A percentile compares a stretch with the other conserved stretches of the same genome.
phyloP scores from a whole-genome alignment of 2,329 filamentous ascomycete species.

The Fusarium nisikadoi region DNA sequence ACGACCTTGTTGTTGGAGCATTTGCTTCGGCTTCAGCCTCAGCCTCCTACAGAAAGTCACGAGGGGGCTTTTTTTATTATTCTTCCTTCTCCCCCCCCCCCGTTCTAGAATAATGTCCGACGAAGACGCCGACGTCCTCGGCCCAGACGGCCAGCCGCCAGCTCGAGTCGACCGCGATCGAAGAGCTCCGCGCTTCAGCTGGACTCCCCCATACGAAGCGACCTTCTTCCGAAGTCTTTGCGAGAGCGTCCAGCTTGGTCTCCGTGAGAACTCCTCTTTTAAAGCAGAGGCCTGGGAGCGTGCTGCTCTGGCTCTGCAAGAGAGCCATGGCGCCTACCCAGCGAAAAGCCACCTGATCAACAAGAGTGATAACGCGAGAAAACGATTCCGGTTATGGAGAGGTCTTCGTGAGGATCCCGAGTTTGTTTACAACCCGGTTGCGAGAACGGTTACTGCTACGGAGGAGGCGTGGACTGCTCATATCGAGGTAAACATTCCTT shows the following conservation, averaged over 20 bases:
- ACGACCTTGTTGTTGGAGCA: conserved; percentile 24
- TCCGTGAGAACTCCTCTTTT: conserved; percentile 69
- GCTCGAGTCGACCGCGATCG: conserved; percentile 53
- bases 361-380: conserved; percentile 71
- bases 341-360: conserved; percentile 71
- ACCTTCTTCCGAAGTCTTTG: conserved; percentile 71
- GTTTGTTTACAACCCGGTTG: conserved; percentile 63
- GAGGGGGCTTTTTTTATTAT: conserved; percentile 6
- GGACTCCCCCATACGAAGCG: conserved; percentile 67
- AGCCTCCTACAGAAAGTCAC: neutral
- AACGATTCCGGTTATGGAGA: conserved; percentile 71
- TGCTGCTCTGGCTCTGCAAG: conserved; percentile 64
- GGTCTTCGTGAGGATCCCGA: conserved; percentile 67
- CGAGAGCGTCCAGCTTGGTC: conserved; percentile 67
- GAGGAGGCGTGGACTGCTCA: conserved; percentile 68
- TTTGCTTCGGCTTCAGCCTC: conserved; percentile 37
- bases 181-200: conserved; percentile 66
- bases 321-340: conserved; percentile 66
- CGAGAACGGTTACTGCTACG: conserved; percentile 63
- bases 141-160: conserved; percentile 49
- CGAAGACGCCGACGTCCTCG: conserved; percentile 52
- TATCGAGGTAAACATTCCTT: conserved; percentile 61
- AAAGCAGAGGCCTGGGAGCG: conserved; percentile 71
- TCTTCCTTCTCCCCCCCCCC: neutral
- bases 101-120: conserved; percentile 49